Evolutionary conservation across 768 basidiomycete species (phyloP).

Genomic region (Botryobasidium botryosum): DNA sequence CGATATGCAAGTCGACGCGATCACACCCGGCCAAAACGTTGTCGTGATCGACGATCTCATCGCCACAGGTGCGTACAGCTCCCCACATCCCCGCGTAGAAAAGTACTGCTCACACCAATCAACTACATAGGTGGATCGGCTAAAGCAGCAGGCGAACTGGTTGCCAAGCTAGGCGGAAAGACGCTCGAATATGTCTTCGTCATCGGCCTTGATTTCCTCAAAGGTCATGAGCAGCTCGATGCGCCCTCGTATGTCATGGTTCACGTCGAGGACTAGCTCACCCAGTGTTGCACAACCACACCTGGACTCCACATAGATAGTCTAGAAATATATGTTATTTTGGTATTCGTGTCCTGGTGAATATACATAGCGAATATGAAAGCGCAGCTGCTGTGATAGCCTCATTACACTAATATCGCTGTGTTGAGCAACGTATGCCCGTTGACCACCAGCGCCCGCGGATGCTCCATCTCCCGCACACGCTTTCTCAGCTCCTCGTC

Average conservation of each 20-base stretch:
- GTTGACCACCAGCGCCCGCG: too few relatives aligned
- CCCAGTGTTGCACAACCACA: too few relatives aligned
- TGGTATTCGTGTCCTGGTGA: too few relatives aligned
- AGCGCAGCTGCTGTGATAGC: too few relatives aligned
- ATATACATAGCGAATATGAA: too few relatives aligned
- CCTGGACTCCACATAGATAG: too few relatives aligned
- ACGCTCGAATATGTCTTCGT: conserved; percentile 90
- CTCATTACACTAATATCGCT: too few relatives aligned
- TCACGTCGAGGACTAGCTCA: conserved; percentile 41
- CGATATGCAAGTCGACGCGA: conserved; percentile 83
- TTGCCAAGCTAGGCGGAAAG: conserved; percentile 65
- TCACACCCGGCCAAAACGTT: conserved; percentile 67
- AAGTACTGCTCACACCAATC: neutral
- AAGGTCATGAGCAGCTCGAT: conserved; percentile 59
- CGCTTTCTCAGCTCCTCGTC: too few relatives aligned
- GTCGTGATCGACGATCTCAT: conserved; percentile 89
- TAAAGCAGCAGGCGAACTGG: conserved; percentile 77
- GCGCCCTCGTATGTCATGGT: conserved; percentile 83
- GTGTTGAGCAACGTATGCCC: too few relatives aligned
- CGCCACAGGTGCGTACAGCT: conserved; percentile 55
- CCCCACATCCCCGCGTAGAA: neutral
- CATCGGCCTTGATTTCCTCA: conserved; percentile 62
- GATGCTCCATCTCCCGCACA: too few relatives aligned
- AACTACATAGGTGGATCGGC: conserved; percentile 66
- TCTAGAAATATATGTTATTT: too few relatives aligned